phyloP scores from a whole-genome alignment of 257 asterid species.

The Capsicum pubescens region DNA sequence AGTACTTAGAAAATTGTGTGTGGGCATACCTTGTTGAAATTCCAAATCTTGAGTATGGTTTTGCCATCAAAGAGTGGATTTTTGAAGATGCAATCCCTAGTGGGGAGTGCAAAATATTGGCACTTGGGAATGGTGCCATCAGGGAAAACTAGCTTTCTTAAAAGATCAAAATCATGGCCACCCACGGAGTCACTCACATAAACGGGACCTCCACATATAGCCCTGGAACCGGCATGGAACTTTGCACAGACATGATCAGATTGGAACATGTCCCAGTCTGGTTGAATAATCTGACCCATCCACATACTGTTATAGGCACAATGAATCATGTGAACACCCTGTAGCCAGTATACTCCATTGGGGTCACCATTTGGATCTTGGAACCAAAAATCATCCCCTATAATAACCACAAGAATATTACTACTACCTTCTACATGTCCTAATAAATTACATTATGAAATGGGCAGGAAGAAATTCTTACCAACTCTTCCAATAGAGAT shows the following conservation, averaged over 20 bases:
- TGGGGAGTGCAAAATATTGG: constrained; percentile 65
- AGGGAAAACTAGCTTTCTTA: constrained; percentile 59
- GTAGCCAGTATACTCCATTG: constrained; percentile 47
- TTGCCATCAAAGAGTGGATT: constrained; percentile 73
- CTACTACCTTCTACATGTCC: neutral
- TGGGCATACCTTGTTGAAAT: constrained; percentile 57
- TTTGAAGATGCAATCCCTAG: constrained; percentile 62
- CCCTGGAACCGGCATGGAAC: constrained; percentile 52
- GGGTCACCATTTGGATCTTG: constrained; percentile 49
- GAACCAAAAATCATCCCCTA: constrained; percentile 53
- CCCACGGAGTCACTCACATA: constrained; percentile 63
- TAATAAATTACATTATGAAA: neutral
- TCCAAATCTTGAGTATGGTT: constrained; percentile 82
- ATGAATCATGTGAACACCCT: constrained; percentile 50
- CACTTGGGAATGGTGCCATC: constrained; percentile 75
- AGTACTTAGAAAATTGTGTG: neutral
- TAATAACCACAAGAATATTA: neutral
- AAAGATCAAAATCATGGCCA: constrained; percentile 61
- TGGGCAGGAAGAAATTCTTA: constrained; percentile 14
- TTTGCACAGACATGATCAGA: constrained; percentile 46
- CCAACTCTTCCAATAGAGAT: constrained; percentile 59
- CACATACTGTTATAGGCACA: constrained; percentile 51
- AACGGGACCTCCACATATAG: constrained; percentile 47
- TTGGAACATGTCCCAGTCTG: constrained; percentile 58
- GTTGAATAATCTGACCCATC: constrained; percentile 49